Evolutionary conservation across 257 asterid genomes (phyloP).

Genomic region (Salvia hispanica): DNA sequence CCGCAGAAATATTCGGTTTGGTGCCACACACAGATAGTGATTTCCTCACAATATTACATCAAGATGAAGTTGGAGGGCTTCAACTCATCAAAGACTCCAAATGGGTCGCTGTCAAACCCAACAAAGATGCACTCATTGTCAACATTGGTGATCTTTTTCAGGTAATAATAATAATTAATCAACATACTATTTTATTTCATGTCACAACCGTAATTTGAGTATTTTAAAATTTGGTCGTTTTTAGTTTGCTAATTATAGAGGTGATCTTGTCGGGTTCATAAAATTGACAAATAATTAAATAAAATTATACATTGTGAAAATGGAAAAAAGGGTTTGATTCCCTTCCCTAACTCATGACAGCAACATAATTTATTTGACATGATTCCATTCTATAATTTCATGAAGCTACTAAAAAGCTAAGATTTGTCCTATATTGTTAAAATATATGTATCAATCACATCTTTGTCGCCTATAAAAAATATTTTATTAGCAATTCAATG

Average conservation of each 20-base stretch:
- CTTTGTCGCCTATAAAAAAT: slow-evolving; percentile 1
- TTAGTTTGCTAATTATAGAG: slow-evolving; percentile 4
- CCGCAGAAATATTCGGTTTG: slow-evolving; percentile 44
- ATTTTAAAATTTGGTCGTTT: background rate
- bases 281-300: background rate
- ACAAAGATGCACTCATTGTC: slow-evolving; percentile 64
- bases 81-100: slow-evolving; percentile 65
- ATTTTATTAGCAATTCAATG: background rate
- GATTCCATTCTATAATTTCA: background rate
- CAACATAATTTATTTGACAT: background rate
- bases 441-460: background rate
- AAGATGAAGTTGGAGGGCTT: slow-evolving; percentile 82
- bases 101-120: slow-evolving; percentile 71
- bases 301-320: background rate
- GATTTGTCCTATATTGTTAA: slow-evolving; percentile 14
- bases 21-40: slow-evolving; percentile 82
- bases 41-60: slow-evolving; percentile 69
- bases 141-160: slow-evolving; percentile 86
- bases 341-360: background rate
- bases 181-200: background rate
- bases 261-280: slow-evolving; percentile 3
- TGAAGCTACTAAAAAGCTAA: slow-evolving; percentile 30
- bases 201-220: background rate
- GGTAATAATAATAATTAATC: slow-evolving; percentile 36
- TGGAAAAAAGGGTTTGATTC: background rate